Evolutionary conservation across 106 monocot genomes (phyloP), one percentile per base, ranked within the genome.

Genomic region (Acorus gramineus): DNA sequence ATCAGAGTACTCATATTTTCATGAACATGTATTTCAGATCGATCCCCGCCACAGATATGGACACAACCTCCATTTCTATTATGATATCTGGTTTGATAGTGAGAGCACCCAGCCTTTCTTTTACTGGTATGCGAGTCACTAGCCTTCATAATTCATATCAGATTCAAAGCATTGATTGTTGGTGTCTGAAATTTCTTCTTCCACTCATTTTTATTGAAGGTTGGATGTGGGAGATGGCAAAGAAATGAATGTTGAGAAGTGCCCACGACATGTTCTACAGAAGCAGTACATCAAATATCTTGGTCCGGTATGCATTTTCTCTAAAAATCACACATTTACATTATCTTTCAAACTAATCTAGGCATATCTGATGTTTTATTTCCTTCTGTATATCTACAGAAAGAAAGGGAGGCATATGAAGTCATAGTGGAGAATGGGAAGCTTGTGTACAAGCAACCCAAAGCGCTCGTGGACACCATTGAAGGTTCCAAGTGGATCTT

Each of bases 21-120:
- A 9, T 8, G 11, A n/a, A 42, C 7, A 5, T 8, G 8, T 53
- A 75, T 46, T 79, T 7, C 62, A 87, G 87, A 84, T 92, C 75
- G 92, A 92, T 68, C 86, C 86, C 14, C 78, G 90, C n/a, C 85
- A 85, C 62, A 56, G 85, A 68, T 85, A 85, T 58, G 85, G 85
- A 47, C 85, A 85, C 61, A 85, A 85, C 58, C 53, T 85, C 50
- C 85, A 81, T 69, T 49, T 85, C 3, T 85, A 85, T 50, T 85
- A 85, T 66, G 78, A 78, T 69, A 74, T 81, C n/a, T 85, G 85
- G 85, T 85, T 81, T 57, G 42, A 44, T 4, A 85, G 78, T 64
- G 74, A 81, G 73, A 81, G 77, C 71, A 49, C 77, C 57, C 70
- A 81, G 47, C 85, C 85, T 45, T 85, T 85, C 69, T 85, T 85